Conservation (phyloP, 2,329 filamentous ascomycete species). For the Rasamsonia emersonii region DNA sequence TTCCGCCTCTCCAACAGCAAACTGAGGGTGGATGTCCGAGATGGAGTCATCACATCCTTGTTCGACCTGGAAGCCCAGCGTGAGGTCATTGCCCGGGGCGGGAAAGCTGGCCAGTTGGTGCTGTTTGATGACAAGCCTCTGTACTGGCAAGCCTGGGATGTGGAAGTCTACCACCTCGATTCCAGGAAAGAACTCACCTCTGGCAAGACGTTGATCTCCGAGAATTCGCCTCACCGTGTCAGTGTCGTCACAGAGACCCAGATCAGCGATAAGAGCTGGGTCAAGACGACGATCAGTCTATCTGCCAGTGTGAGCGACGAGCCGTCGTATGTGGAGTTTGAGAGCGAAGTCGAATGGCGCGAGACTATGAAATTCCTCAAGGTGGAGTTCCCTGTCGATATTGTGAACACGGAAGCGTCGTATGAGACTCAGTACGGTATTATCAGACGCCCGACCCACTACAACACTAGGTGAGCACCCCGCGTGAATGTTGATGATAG, state of each 20-base stretch:
- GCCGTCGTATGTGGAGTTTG: conserved; percentile 65
- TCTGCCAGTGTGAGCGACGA: conserved; percentile 57
- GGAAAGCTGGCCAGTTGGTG: conserved; percentile 82
- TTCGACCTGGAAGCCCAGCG: conserved; percentile 65
- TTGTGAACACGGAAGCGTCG: conserved; percentile 82
- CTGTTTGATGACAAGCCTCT: conserved; percentile 95
- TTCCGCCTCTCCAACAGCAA: conserved; percentile 75
- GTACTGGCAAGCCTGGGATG: conserved; percentile 97
- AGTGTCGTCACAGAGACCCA: conserved; percentile 75
- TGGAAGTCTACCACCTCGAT: conserved; percentile 90
- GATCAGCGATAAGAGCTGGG: conserved; percentile 78
- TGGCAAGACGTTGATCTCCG: conserved; percentile 60
- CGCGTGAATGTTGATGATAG: not conserved
- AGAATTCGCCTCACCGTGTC: conserved; percentile 64
- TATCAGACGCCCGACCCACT: conserved; percentile 83
- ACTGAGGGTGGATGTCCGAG: conserved; percentile 61
- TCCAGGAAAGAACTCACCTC: conserved; percentile 69
- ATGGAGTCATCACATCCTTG: conserved; percentile 75
- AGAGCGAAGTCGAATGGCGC: conserved; percentile 88
- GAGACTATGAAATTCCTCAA: conserved; percentile 98
- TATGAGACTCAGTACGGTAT: conserved; percentile 96
- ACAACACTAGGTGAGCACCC: conserved; percentile 69
- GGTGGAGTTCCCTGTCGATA: conserved; percentile 91
- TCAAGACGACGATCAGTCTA: conserved; percentile 78
- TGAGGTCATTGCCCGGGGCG: conserved; percentile 64